These are phyloP conservation scores for Insectozyma bohioensis DNA, from an alignment of 1,139 yeast genomes.

Conservation along the genomic window DNA sequence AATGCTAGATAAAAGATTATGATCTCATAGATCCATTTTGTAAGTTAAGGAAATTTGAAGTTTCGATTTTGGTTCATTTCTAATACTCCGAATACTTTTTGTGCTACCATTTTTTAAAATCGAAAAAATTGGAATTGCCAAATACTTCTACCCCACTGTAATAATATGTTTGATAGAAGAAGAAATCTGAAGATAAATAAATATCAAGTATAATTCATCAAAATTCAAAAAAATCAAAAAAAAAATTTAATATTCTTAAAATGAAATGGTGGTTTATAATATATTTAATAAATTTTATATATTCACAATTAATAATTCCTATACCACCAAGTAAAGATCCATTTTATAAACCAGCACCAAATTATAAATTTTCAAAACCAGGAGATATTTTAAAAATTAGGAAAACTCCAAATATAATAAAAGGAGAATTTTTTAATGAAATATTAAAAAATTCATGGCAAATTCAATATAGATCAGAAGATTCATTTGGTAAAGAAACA, in stretches of 20 bases:
- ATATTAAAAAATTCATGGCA: slow-evolving; percentile 27
- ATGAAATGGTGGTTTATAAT: too few relatives aligned
- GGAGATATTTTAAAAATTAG: slow-evolving; percentile 30
- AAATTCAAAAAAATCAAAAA: too few relatives aligned
- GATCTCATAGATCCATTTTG: neutral
- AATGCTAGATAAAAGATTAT: too few relatives aligned
- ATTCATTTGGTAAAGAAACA: slow-evolving; percentile 27
- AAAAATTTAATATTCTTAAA: too few relatives aligned
- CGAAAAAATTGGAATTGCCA: neutral
- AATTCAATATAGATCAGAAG: slow-evolving; percentile 31
- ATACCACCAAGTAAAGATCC: slow-evolving; percentile 19
- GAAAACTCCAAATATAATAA: slow-evolving; percentile 21
- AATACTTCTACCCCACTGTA: too few relatives aligned
- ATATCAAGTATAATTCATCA: too few relatives aligned
- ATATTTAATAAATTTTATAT: too few relatives aligned
- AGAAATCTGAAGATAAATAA: too few relatives aligned
- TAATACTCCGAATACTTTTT: too few relatives aligned
- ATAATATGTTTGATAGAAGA: too few relatives aligned
- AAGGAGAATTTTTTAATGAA: slow-evolving; percentile 15
- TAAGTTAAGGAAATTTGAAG: neutral
- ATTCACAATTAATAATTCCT: slow-evolving; percentile 1
- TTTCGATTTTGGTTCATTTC: neutral
- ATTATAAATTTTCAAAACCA: slow-evolving; percentile 21
- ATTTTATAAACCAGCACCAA: slow-evolving; percentile 28
- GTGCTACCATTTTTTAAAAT: too few relatives aligned